These are phyloP conservation scores for Plasmodium yoelii DNA, from an alignment of 169 alveolate genomes.

Conservation along the genomic window DNA sequence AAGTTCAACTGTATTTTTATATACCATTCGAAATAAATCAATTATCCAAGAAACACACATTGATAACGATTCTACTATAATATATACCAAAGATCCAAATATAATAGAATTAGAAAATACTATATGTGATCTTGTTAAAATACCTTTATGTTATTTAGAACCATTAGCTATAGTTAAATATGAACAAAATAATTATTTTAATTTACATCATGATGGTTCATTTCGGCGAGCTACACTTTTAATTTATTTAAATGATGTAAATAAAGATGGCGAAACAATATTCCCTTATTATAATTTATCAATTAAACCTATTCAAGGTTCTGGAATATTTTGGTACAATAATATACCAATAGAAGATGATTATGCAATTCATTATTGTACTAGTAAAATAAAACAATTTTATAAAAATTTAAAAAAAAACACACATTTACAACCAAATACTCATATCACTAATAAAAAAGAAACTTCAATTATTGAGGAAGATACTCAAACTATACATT, in stretches of 20 bases:
- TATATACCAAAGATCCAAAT: constrained; percentile 72
- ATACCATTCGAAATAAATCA: constrained; percentile 46
- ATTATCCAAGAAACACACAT: constrained; percentile 32
- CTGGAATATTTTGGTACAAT: constrained; percentile 84
- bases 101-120: constrained; percentile 73
- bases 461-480: not conserved
- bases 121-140: constrained; percentile 55
- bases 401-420: constrained; percentile 48
- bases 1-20: constrained; percentile 68
- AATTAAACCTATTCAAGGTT: constrained; percentile 82
- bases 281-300: constrained; percentile 82
- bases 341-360: constrained; percentile 77
- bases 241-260: constrained; percentile 83
- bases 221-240: constrained; percentile 83
- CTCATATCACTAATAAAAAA: not conserved
- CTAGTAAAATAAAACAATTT: constrained; percentile 78
- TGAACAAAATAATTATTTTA: constrained; percentile 83
- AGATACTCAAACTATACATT: not conserved
- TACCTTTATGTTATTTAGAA: constrained; percentile 79
- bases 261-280: constrained; percentile 85
- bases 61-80: constrained; percentile 32
- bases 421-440: not conserved
- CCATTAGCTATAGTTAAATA: constrained; percentile 86
- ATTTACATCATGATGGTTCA: constrained; percentile 86
- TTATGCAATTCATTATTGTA: constrained; percentile 80